Percentiles rank a stretch among this genome's conserved stretches.
Evolutionary conservation across 108 stramenopile species (phyloP).

Genomic region (Cyclotella distinguenda): DNA sequence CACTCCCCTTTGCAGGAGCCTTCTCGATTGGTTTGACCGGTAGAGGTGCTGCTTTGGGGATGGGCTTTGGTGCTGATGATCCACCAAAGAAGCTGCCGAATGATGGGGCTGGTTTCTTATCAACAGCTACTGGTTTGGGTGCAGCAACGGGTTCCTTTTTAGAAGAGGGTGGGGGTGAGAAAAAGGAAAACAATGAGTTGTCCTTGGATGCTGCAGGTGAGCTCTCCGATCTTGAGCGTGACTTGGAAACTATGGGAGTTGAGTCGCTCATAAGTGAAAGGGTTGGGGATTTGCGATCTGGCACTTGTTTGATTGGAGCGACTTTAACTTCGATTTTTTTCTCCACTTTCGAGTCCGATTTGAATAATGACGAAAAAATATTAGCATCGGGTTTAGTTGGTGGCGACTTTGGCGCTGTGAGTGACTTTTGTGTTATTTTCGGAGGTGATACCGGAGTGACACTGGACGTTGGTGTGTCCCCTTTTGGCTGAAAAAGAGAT

Average conservation of each 20-base stretch:
- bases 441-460: too few species aligned
- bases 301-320: constrained; percentile 19
- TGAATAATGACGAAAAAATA: too few species aligned
- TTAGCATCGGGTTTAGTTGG: constrained; percentile 14
- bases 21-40: constrained; percentile 25
- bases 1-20: constrained; percentile 28
- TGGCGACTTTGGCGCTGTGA: background rate
- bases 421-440: constrained; percentile 1
- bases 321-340: constrained; percentile 22
- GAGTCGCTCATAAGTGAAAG: constrained; percentile 26
- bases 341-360: too few species aligned
- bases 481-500: constrained; percentile 24
- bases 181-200: constrained; percentile 34
- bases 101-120: constrained; percentile 6
- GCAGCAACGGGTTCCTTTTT: constrained; percentile 4
- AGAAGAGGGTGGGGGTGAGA: constrained; percentile 17
- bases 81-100: constrained; percentile 36
- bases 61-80: constrained; percentile 19
- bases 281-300: constrained; percentile 43
- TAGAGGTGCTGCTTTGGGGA: constrained; percentile 34
- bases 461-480: constrained; percentile 19
- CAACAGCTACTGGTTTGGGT: constrained; percentile 12
- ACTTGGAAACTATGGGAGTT: constrained; percentile 23
- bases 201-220: constrained; percentile 18
- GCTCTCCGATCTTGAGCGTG: constrained; percentile 24